A percentile compares a stretch with the other conserved stretches of the same genome.
These are phyloP conservation scores for Cladosporium austrohemisphaericum DNA, from an alignment of 2,329 filamentous ascomycete genomes.

Conservation along the genomic window DNA sequence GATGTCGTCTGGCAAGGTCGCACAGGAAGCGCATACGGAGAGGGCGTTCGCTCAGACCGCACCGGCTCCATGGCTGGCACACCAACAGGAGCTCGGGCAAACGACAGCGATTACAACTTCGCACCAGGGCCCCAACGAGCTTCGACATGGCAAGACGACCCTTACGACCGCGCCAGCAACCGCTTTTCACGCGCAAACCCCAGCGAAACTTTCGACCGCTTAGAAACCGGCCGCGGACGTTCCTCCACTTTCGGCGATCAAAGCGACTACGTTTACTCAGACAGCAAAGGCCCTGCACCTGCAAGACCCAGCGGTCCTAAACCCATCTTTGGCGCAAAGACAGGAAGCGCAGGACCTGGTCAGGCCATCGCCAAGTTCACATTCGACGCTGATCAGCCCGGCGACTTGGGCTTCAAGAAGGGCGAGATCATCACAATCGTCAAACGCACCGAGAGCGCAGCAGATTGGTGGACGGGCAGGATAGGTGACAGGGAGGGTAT, in stretches of 20 bases:
- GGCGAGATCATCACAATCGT: conserved; percentile 92
- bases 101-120: conserved; percentile 47
- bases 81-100: conserved; percentile 18
- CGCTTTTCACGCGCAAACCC: conserved; percentile 51
- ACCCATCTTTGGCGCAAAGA: conserved; percentile 66
- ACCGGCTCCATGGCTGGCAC: conserved; percentile 33
- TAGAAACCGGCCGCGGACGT: conserved; percentile 32
- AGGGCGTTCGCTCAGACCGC: conserved; percentile 56
- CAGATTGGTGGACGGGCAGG: conserved; percentile 97
- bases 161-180: conserved; percentile 58
- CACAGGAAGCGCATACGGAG: conserved; percentile 66
- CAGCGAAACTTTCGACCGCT: conserved; percentile 49
- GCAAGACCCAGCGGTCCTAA: conserved; percentile 83
- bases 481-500: conserved; percentile 83
- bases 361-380: conserved; percentile 89
- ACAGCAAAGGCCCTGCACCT: conserved; percentile 56
- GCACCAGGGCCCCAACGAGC: conserved; percentile 57
- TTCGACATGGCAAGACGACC: conserved; percentile 71
- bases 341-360: conserved; percentile 52
- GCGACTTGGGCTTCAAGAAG: conserved; percentile 94
- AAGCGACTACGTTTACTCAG: conserved; percentile 53
- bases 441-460: conserved; percentile 89
- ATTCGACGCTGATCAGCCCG: conserved; percentile 89
- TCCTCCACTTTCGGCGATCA: conserved; percentile 41
- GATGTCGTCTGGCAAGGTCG: conserved; percentile 79